phyloP scores from a whole-genome alignment of 2,329 filamentous ascomycete species.

The Aureobasidium melanogenum region DNA sequence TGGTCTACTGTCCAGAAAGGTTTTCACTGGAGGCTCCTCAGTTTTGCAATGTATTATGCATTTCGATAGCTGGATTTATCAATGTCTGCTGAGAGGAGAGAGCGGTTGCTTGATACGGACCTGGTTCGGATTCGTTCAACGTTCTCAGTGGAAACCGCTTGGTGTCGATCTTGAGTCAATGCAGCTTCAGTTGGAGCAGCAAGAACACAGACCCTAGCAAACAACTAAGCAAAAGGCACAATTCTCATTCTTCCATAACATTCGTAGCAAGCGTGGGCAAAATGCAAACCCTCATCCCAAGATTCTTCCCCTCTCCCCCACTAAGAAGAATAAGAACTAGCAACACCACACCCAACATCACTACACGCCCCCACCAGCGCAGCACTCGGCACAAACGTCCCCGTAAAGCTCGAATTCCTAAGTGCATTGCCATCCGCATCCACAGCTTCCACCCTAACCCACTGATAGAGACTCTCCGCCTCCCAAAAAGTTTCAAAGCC shows the following conservation, averaged over 20 bases:
- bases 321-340: slow-evolving; percentile 6
- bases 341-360: slow-evolving; percentile 4
- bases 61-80: too few relatives aligned
- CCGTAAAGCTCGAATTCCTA: slow-evolving; percentile 20
- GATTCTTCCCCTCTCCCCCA: not conserved
- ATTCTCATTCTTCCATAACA: not conserved
- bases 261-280: not conserved
- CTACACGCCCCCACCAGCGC: not conserved
- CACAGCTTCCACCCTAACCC: slow-evolving; percentile 19
- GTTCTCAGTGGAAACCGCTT: too few relatives aligned
- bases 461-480: slow-evolving; percentile 14
- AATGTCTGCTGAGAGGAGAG: too few relatives aligned
- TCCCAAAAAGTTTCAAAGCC: slow-evolving; percentile 20
- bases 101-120: too few relatives aligned
- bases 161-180: too few relatives aligned
- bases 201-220: too few relatives aligned
- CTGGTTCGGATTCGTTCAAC: too few relatives aligned
- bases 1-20: too few relatives aligned
- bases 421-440: slow-evolving; percentile 16
- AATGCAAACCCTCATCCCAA: not conserved
- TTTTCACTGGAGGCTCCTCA: too few relatives aligned
- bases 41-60: too few relatives aligned
- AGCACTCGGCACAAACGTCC: slow-evolving; percentile 16
- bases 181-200: too few relatives aligned
- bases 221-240: too few relatives aligned